Conservation (phyloP, 2,329 filamentous ascomycete genomes). For the Tricladium varicosporioides region DNA sequence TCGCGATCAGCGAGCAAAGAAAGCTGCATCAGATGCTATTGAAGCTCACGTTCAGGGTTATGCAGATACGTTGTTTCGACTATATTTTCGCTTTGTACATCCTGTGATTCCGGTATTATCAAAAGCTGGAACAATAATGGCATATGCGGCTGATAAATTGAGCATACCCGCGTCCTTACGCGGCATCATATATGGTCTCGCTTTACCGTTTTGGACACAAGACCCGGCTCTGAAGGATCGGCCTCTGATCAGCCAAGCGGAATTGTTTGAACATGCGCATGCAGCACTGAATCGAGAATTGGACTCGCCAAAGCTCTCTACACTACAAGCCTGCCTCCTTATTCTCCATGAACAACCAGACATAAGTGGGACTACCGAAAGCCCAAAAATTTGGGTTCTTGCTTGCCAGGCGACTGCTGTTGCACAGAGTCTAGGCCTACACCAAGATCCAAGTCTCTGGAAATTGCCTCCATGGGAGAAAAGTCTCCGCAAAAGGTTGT, state of each 20-base stretch:
- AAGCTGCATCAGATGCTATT: conserved; percentile 41
- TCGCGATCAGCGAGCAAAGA: conserved; percentile 39
- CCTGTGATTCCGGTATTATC: conserved; percentile 44
- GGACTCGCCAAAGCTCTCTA: conserved; percentile 45
- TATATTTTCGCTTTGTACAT: conserved; percentile 47
- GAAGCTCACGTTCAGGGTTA: conserved; percentile 42
- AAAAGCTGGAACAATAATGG: conserved; percentile 42
- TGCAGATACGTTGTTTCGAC: conserved; percentile 40
- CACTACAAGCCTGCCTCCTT: conserved; percentile 46
- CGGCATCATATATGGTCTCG: conserved; percentile 45
- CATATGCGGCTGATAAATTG: conserved; percentile 38
- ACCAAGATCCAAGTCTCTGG: conserved; percentile 43
- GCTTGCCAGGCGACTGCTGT: conserved; percentile 43
- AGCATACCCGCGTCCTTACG: conserved; percentile 44
- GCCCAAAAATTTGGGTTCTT: conserved; percentile 44
- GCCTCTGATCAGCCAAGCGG: conserved; percentile 41
- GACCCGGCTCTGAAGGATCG: conserved; percentile 33
- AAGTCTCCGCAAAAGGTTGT: conserved; percentile 35
- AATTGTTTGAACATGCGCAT: conserved; percentile 43
- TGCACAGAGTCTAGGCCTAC: conserved; percentile 46
- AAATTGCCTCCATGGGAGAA: conserved; percentile 43
- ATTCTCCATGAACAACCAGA: conserved; percentile 45
- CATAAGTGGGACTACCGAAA: conserved; percentile 45
- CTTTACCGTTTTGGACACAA: conserved; percentile 42
- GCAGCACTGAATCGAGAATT: conserved; percentile 44